Conservation (phyloP, 768 basidiomycete species). For the Boletellus ananiceps region DNA sequence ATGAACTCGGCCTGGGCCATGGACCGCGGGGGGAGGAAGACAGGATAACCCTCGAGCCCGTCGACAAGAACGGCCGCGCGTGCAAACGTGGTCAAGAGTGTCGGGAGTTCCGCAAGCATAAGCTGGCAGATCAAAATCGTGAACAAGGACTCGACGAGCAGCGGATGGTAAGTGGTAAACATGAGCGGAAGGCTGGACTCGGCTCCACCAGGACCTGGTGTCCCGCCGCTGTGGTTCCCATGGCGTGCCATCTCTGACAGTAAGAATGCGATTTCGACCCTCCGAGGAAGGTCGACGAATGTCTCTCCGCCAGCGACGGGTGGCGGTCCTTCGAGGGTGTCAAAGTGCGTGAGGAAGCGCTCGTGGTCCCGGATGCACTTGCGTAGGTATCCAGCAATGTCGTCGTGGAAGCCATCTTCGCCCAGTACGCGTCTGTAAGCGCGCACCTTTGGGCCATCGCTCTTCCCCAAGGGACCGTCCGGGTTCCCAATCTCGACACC, state of each 20-base stretch:
- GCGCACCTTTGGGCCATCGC: constrained; percentile 51
- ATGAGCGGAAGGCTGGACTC: constrained; percentile 40
- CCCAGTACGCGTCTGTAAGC: constrained; percentile 63
- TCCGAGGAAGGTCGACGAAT: constrained; percentile 42
- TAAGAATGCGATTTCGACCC: constrained; percentile 62
- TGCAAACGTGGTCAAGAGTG: constrained; percentile 59
- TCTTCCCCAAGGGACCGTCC: constrained; percentile 67
- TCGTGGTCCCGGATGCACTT: constrained; percentile 84
- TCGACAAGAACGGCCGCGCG: constrained; percentile 68
- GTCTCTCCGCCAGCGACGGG: constrained; percentile 9
- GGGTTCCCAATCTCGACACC: constrained; percentile 81
- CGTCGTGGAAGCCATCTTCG: constrained; percentile 53
- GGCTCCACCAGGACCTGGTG: constrained; percentile 37
- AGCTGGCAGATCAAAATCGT: constrained; percentile 70
- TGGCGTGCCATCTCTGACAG: constrained; percentile 67
- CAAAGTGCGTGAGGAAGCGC: constrained; percentile 78
- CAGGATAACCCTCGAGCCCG: constrained; percentile 81
- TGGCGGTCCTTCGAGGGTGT: constrained; percentile 53
- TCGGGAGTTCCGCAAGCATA: constrained; percentile 71
- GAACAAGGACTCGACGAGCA: constrained; percentile 85
- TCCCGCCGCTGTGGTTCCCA: constrained; percentile 41
- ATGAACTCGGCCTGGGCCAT: constrained; percentile 90
- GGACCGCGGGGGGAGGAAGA: constrained; percentile 82
- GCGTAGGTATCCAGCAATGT: constrained; percentile 54
- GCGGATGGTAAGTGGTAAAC: constrained; percentile 87